Percentiles rank a stretch among this genome's conserved stretches.
These are phyloP conservation scores for Boletus tylopilopsis DNA, from an alignment of 768 basidiomycete genomes.

Conservation along the genomic window DNA sequence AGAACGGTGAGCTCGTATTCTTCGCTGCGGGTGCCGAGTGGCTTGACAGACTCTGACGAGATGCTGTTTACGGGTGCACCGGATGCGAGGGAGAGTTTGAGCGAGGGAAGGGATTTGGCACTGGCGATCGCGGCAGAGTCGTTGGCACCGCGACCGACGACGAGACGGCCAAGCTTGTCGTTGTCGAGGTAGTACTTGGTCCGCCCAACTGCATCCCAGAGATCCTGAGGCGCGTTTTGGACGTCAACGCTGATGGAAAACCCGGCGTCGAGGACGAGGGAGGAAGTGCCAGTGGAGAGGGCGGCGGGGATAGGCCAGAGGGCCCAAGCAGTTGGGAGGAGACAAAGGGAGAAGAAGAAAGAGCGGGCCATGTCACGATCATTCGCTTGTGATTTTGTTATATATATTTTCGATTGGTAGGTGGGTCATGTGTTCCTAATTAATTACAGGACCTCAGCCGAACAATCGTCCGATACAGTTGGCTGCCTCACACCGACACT, in stretches of 20 bases:
- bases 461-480: conserved; percentile 46
- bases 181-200: conserved; percentile 29
- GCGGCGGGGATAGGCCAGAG: conserved; percentile 34
- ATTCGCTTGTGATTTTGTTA: too few species aligned
- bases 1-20: conserved; percentile 42
- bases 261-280: conserved; percentile 21
- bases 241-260: conserved; percentile 31
- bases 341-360: conserved; percentile 6
- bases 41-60: conserved; percentile 32
- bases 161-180: conserved; percentile 38
- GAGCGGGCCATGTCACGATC: conserved; percentile 2
- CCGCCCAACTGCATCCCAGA: conserved; percentile 32
- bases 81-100: conserved; percentile 26
- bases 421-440: too few species aligned
- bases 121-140: conserved; percentile 25
- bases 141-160: conserved; percentile 37
- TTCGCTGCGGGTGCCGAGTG: conserved; percentile 40
- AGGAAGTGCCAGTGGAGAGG: conserved; percentile 20
- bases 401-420: too few species aligned
- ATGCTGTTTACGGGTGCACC: conserved; percentile 28
- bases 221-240: conserved; percentile 28
- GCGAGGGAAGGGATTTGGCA: conserved; percentile 24
- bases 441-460: conserved; percentile 9
- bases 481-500: conserved; percentile 48
- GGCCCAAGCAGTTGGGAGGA: conserved; percentile 12